Evolutionary conservation across 2,329 filamentous ascomycete genomes (phyloP).

Genomic region (Monosporascus sp.): DNA sequence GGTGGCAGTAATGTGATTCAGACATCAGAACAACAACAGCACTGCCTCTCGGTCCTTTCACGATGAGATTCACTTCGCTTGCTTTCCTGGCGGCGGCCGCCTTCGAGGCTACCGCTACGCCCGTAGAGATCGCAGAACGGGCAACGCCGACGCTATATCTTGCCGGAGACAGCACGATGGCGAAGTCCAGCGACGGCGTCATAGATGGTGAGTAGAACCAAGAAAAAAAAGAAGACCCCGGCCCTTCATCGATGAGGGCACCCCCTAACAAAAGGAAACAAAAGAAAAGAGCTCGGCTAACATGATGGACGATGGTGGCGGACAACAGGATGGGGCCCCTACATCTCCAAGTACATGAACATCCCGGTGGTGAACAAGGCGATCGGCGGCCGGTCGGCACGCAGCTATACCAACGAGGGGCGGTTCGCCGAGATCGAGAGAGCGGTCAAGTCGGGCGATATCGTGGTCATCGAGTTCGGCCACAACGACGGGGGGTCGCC

Average conservation of each 20-base stretch:
- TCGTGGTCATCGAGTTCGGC: conserved; percentile 64
- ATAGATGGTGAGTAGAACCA: conserved; percentile 31
- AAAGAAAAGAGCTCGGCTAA: no score
- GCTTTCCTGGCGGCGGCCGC: neutral
- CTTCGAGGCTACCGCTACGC: conserved; percentile 8
- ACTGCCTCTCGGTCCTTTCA: neutral
- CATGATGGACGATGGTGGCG: neutral
- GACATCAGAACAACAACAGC: no score
- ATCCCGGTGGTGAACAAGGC: conserved; percentile 54
- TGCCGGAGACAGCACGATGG: conserved; percentile 53
- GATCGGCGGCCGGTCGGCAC: conserved; percentile 55
- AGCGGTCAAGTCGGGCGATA: conserved; percentile 49
- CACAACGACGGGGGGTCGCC: conserved; percentile 64
- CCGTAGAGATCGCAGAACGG: conserved; percentile 12
- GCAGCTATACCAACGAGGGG: conserved; percentile 57
- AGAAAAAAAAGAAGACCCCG: neutral
- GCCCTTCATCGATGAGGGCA: no score
- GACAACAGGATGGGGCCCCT: conserved; percentile 47
- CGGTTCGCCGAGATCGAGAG: conserved; percentile 52
- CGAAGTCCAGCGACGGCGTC: conserved; percentile 30
- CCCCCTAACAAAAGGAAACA: no score
- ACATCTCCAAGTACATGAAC: conserved; percentile 43
- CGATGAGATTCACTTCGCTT: neutral
- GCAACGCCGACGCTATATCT: conserved; percentile 39
- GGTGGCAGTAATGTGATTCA: no score